Percentiles rank a stretch among this genome's conserved stretches.
Evolutionary conservation across 169 alveolate species (phyloP).

Genomic region (Plasmodium sp.): DNA sequence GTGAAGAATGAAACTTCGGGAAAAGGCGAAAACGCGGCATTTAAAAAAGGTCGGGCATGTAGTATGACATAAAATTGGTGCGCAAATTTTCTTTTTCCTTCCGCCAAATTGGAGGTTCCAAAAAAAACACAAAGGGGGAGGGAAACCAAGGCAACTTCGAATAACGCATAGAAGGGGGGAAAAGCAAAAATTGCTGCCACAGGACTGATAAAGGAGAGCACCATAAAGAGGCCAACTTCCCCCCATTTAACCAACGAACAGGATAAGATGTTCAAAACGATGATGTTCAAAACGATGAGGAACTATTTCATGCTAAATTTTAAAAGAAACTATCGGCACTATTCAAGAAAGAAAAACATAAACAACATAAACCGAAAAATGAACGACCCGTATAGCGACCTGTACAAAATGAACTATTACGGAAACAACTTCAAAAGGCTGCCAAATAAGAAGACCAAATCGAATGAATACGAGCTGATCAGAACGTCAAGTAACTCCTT

Average conservation of each 20-base stretch:
- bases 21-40: neutral
- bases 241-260: neutral
- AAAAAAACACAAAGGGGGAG: neutral
- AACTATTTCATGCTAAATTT: constrained; percentile 20
- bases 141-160: neutral
- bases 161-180: neutral
- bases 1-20: neutral
- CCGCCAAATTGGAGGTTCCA: neutral
- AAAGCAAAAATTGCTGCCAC: neutral
- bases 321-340: constrained; percentile 62
- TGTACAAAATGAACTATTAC: constrained; percentile 41
- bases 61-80: neutral
- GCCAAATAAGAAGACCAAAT: constrained; percentile 80
- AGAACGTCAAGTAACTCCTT: constrained; percentile 77
- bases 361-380: constrained; percentile 39
- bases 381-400: constrained; percentile 71
- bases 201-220: neutral
- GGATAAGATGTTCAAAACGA: constrained; percentile 3
- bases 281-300: constrained; percentile 19
- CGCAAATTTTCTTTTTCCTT: neutral
- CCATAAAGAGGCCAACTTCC: neutral
- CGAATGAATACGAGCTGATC: constrained; percentile 78
- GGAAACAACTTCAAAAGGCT: constrained; percentile 57
- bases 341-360: constrained; percentile 67
- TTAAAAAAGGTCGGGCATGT: neutral